phyloP scores from a whole-genome alignment of 768 basidiomycete genomes.

The Agaricus blazei region DNA sequence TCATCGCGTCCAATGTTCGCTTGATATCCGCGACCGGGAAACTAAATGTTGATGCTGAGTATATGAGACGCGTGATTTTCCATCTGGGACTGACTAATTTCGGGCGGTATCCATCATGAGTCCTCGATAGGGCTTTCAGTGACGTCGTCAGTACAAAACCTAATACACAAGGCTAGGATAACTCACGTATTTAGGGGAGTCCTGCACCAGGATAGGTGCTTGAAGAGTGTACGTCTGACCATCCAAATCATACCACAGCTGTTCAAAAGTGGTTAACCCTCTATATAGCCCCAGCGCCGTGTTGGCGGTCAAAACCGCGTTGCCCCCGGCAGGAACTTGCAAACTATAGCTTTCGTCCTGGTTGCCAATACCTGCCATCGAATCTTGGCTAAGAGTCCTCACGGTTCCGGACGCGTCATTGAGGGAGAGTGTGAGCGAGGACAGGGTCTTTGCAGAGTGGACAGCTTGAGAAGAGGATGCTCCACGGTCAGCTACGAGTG shows the following conservation, averaged over 20 bases:
- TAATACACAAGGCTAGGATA: not conserved
- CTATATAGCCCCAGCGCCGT: constrained; percentile 64
- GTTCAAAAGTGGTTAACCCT: constrained; percentile 73
- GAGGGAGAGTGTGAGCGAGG: constrained; percentile 40
- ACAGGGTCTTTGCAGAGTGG: constrained; percentile 33
- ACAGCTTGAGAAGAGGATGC: constrained; percentile 36
- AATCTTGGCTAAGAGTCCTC: constrained; percentile 47
- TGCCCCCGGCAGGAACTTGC: constrained; percentile 45
- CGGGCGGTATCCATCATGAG: constrained; percentile 79
- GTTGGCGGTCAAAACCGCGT: constrained; percentile 53
- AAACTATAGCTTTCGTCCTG: constrained; percentile 60
- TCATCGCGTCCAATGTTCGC: constrained; percentile 72
- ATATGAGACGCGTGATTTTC: not conserved
- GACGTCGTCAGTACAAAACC: not conserved
- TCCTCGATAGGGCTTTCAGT: constrained; percentile 60
- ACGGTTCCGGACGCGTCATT: constrained; percentile 16
- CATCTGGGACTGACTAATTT: constrained; percentile 49
- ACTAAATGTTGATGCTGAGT: constrained; percentile 22
- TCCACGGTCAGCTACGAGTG: constrained; percentile 58
- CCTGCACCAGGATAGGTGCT: constrained; percentile 50
- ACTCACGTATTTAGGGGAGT: constrained; percentile 63
- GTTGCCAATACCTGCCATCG: constrained; percentile 40
- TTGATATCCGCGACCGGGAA: constrained; percentile 61
- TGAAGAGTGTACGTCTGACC: constrained; percentile 46
- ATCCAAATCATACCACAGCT: constrained; percentile 63